Evolutionary conservation across 2,329 filamentous ascomycete genomes (phyloP), one percentile per base, ranked within the genome.

Genomic region (Fusarium longipes): DNA sequence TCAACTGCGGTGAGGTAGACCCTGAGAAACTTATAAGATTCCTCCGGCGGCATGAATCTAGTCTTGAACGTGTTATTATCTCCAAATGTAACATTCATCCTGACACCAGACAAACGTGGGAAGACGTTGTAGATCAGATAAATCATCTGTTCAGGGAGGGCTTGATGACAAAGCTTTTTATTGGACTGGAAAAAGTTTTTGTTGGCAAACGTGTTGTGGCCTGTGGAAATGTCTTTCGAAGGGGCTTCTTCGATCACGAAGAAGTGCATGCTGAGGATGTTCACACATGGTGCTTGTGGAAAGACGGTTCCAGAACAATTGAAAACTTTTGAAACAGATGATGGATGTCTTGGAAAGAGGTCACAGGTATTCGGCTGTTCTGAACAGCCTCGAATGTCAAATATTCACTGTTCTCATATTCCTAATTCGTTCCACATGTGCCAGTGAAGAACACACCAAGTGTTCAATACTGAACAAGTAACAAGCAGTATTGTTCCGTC

Each of bases 21-120:
- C 25, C 32, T 8, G 2, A 30, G 6, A 32, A 2, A 9, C 8
- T 55, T 12, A 8, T 39, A 3, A 6, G 14, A 3, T 55, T 55
- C 11, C 6, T 49, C 5, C 8, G 5, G 0, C 42, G 51, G 2
- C 51, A 55, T 6, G 17, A 20, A 1, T 0, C 6, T 6, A 25
- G 18, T 1, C 27, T 55, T 4, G 25, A 39, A 1, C 5, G 2
- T 0, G 29, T 55, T 0, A 7, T 2, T 1, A n/a, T 47, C 5
- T 0, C 6, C 0, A 5, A 12, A 3, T 54, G 40, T 24, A 47
- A 20, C 8, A 35, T 54, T 14, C 12, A 14, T 18, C 22, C 27
- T 6, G 7, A 1, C 6, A 3, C 15, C 5, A 33, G 27, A 4
- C 20, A 20, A 1, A 6, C 2, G 2, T 52, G 49, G 49, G 4